Evolutionary conservation across 1,284 basidiomycete species (phyloP).

Genomic region (Phellopilus nigrolimitatus): DNA sequence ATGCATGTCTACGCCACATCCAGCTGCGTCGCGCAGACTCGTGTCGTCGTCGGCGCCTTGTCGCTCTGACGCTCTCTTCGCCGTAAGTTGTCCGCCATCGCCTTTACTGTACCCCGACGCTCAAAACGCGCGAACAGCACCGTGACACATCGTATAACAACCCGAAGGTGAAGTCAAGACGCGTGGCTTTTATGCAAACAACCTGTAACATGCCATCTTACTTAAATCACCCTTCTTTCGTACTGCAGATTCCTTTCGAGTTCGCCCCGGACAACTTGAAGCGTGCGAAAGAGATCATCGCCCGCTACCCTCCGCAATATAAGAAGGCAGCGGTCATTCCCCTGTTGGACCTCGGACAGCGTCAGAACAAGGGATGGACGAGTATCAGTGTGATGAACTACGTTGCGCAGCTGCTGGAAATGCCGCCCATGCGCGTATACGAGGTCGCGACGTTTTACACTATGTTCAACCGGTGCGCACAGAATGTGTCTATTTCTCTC

Average conservation of each 20-base stretch:
- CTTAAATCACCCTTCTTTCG: not conserved
- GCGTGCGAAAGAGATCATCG: conserved; percentile 84
- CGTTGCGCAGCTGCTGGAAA: conserved; percentile 86
- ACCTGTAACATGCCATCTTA: not conserved
- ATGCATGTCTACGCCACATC: conserved; percentile 25
- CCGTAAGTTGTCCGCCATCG: conserved; percentile 36
- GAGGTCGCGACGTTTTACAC: conserved; percentile 99
- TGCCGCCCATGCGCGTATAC: conserved; percentile 98
- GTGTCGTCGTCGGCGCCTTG: conserved; percentile 42
- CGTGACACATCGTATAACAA: conserved; percentile 94
- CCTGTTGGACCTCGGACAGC: conserved; percentile 92
- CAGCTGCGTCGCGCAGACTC: conserved; percentile 30
- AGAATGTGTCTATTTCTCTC: not conserved
- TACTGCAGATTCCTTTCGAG: conserved; percentile 78
- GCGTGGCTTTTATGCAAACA: conserved; percentile 7
- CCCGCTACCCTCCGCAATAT: conserved; percentile 94
- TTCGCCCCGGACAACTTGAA: conserved; percentile 82
- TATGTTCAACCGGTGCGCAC: conserved; percentile 89
- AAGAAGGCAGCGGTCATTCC: conserved; percentile 98
- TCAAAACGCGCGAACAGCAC: conserved; percentile 52
- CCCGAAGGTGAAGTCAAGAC: conserved; percentile 50
- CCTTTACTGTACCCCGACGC: not conserved
- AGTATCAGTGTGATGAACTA: conserved; percentile 99
- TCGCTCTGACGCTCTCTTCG: conserved; percentile 56
- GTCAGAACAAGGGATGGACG: conserved; percentile 99